Base-by-base conservation (phyloP, 805 yeast species). In the Kurtzmaniella fragi region DNA sequence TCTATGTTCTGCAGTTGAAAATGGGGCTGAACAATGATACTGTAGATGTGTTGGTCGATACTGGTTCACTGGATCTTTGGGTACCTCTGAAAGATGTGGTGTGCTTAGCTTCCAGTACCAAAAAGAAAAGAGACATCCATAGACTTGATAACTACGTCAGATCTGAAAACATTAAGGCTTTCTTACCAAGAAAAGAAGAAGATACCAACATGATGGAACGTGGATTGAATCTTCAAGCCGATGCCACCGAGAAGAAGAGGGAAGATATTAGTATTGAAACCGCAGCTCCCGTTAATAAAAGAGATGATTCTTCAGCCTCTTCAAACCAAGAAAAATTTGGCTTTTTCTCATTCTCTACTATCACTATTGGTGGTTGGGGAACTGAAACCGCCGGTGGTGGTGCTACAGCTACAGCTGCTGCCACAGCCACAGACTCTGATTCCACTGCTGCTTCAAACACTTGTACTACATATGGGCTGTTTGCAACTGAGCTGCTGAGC, bases 381-480 rank as follows among this genome's bases (percentile, higher is more conserved):
- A n/a, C n/a, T n/a, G n/a, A n/a, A 20, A 20, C 25, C 25, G 46
- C 41, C 11, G 20, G 32, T 23, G 43, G 37, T 27, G 35, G 40
- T 13, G 47, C 44, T 8, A 27, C 14, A 26, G 27, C 28, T 14
- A 27, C 25, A 20, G 25, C 25, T 9, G n/a, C n/a, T n/a, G n/a
- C n/a, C n/a, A n/a, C n/a, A n/a, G n/a, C n/a, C n/a, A n/a, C n/a
- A n/a, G n/a, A 38, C 11, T 15, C 33, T 29, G 17, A 6, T 4
- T 20, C 17, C 10, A 10, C 36, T 8, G 37, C 31, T 10, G 11
- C 60, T 1, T 40, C 70, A 17, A 54, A 61, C 40, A 61, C 67
- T 7, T 76, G 82, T 48, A 61, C 71, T 2, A 32, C 48, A 10
- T 64, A 64, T 48, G 82, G 82, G 5, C 70, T 80, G 1, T 76